A percentile compares a stretch with the other conserved stretches of the same genome.
Conservation (phyloP, 2,329 filamentous ascomycete species). For the Cordyceps cicadae region DNA sequence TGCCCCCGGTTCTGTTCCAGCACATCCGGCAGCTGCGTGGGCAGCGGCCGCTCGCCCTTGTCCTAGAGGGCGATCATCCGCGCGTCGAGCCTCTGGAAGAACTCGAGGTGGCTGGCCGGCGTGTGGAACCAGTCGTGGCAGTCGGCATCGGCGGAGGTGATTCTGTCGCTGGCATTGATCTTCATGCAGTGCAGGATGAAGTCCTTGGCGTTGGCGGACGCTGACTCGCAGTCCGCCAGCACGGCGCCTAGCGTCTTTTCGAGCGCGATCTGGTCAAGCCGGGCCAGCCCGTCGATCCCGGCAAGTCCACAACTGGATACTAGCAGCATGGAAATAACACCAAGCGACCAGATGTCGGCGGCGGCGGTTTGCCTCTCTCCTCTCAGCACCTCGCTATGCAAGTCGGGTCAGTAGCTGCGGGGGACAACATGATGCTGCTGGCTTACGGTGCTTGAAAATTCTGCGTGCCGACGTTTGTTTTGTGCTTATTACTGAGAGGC, state of each 20-base stretch:
- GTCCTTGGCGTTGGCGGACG: conserved; percentile 20
- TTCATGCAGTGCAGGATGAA: conserved; percentile 28
- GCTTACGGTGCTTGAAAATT: conserved; percentile 44
- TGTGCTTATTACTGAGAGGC: conserved; percentile 26
- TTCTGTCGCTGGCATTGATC: conserved; percentile 18
- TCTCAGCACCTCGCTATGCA: conserved; percentile 5
- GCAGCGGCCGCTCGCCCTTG: conserved; percentile 24
- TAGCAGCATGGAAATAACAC: conserved; percentile 35
- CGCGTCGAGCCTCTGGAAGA: conserved; percentile 26
- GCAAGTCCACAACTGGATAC: conserved; percentile 19
- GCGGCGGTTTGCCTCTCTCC: conserved; percentile 23
- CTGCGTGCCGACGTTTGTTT: conserved; percentile 36
- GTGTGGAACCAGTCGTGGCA: conserved; percentile 28
- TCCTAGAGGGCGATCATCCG: conserved; percentile 22
- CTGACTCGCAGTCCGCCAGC: conserved; percentile 6
- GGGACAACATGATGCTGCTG: not conserved
- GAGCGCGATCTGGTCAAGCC: conserved; percentile 21
- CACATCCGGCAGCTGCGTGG: conserved; percentile 24
- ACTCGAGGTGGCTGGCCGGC: conserved; percentile 22
- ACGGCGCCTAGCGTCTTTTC: conserved; percentile 14
- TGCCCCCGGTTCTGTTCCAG: not conserved
- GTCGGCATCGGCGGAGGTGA: conserved; percentile 22
- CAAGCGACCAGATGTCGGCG: conserved; percentile 47
- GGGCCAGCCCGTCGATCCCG: conserved; percentile 20
- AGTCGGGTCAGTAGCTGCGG: conserved; percentile 1